Percentiles rank a stretch among this genome's conserved stretches.
Conservation (phyloP, 352 stramenopile species). For the Phytophthora citricola region DNA sequence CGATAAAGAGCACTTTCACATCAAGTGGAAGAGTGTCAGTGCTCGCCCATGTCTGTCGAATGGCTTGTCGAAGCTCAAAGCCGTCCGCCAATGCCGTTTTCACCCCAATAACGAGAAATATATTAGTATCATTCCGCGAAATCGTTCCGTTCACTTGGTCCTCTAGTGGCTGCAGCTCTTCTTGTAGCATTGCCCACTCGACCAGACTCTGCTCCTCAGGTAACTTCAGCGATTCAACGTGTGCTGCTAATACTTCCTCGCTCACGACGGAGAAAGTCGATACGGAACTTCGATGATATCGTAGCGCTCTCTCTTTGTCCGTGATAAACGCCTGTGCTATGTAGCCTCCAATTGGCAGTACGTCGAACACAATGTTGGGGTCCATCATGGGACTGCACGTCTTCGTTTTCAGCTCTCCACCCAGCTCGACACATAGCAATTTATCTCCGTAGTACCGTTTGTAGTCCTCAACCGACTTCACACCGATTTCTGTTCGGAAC, state of each 20-base stretch:
- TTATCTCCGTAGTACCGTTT: constrained; percentile 11
- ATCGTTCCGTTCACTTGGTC: neutral
- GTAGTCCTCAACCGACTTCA: constrained; percentile 11
- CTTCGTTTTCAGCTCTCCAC: neutral
- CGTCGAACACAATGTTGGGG: constrained; percentile 14
- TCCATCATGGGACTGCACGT: constrained; percentile 11
- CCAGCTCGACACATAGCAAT: constrained; percentile 30
- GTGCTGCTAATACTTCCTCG: constrained; percentile 3
- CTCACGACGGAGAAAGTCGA: constrained; percentile 18
- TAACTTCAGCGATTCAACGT: neutral
- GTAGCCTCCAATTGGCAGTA: constrained; percentile 18
- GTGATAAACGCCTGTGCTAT: constrained; percentile 16
- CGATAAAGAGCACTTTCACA: constrained; percentile 49
- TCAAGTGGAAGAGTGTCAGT: constrained; percentile 15
- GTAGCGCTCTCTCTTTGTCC: neutral
- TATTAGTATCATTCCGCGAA: neutral
- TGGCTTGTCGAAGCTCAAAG: constrained; percentile 37
- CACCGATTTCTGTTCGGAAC: constrained; percentile 15
- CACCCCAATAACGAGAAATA: constrained; percentile 51
- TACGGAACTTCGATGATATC: constrained; percentile 8
- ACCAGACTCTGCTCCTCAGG: constrained; percentile 10
- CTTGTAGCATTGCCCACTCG: constrained; percentile 10
- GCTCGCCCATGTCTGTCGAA: constrained; percentile 55
- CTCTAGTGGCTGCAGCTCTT: neutral
- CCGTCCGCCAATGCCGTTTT: constrained; percentile 49